Base-by-base conservation (phyloP, 306 rosid genomes). In the Fagus sylvatica region DNA sequence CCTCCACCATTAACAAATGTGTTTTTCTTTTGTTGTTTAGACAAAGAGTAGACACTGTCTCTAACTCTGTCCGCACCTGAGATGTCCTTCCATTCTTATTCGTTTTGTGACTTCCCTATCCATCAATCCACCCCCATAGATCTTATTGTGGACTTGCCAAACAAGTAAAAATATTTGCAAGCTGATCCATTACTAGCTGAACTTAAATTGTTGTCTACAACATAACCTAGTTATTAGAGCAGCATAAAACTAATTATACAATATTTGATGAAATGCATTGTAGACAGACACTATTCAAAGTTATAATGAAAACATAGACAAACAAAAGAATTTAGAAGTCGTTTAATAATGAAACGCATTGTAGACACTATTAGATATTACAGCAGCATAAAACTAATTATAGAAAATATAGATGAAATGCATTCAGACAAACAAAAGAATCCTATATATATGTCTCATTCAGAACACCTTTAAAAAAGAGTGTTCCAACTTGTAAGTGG, bases 401-500 rank as follows among this genome's bases (percentile, higher is more conserved):
- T 54, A 10, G 37, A 46, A 64, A 9, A 34, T 2, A 62, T 61
- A 65, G 49, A 13, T 53, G 51, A 74, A 71, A 71, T 77, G 75
- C n/a, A 77, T 43, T 64, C n/a, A 64, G 61, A 76, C 57, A 34
- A 64, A 48, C 76, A 54, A 66, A 66, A 80, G 65, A 79, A 73
- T 66, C 80, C 73, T 22, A 22, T 22, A 22, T 22, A 42, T 30
- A 66, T 74, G 77, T 53, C 78, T 78, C 81, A 60, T 61, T 46
- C 60, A 13, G 39, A 78, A 36, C 56, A 69, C 72, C 75, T 83
- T 78, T 11, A 67, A 72, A 78, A 78, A 68, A 55, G 83, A 62
- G 33, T 6, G n/a, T 42, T 62, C 75, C 77, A 82, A 64, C 67
- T 85, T 70, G 81, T 80, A 79, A 87, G 93, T 82, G 94, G 92